phyloP scores from a whole-genome alignment of 2,329 filamentous ascomycete species.

The Pseudonectria foliicola region DNA sequence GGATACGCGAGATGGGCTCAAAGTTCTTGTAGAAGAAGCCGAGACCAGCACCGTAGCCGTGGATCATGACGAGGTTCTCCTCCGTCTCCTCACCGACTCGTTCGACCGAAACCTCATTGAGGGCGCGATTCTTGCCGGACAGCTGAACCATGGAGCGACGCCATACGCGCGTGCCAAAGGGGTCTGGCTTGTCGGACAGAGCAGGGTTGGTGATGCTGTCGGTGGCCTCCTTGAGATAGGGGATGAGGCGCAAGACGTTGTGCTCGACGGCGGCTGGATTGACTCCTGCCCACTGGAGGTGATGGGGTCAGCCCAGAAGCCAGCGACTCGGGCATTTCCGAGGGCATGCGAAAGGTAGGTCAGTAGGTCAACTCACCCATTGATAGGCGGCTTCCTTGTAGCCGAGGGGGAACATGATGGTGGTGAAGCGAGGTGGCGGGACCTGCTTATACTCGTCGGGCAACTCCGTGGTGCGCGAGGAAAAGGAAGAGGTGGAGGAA shows the following conservation, averaged over 20 bases:
- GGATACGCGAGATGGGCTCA: constrained; percentile 70
- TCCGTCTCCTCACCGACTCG: constrained; percentile 70
- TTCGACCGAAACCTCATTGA: constrained; percentile 93
- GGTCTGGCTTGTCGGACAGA: constrained; percentile 53
- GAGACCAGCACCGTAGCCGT: constrained; percentile 91
- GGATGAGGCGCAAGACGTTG: constrained; percentile 77
- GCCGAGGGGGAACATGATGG: constrained; percentile 68
- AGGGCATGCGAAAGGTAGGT: neutral
- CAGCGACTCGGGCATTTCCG: neutral
- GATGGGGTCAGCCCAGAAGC: constrained; percentile 4
- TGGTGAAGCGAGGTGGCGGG: constrained; percentile 20
- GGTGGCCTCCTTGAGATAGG: constrained; percentile 71
- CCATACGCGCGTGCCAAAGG: constrained; percentile 81
- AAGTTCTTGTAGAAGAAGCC: constrained; percentile 99
- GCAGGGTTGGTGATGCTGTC: constrained; percentile 48
- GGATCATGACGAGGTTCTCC: constrained; percentile 88
- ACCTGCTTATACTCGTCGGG: constrained; percentile 20
- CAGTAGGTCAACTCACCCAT: constrained; percentile 57
- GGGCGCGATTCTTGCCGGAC: constrained; percentile 73
- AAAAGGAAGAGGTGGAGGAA: too few relatives aligned
- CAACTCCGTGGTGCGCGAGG: constrained; percentile 14
- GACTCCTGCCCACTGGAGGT: constrained; percentile 72
- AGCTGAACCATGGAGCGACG: constrained; percentile 76
- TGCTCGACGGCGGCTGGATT: constrained; percentile 80
- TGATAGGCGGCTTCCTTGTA: constrained; percentile 89